Conservation (phyloP, 805 yeast genomes). For the Candida taoyuanica region DNA sequence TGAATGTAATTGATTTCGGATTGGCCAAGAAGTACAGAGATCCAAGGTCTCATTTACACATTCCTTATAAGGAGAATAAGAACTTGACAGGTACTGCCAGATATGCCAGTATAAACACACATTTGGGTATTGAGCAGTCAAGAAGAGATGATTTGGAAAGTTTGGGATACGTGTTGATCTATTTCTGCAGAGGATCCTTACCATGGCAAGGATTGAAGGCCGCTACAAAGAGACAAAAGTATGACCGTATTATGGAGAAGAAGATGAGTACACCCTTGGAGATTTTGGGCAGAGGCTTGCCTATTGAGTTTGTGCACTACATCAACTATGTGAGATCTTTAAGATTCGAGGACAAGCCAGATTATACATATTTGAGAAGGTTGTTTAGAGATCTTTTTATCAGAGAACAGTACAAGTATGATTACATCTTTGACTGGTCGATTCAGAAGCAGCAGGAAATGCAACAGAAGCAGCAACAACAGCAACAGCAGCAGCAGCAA, state of each 20-base stretch:
- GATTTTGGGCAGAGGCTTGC: conserved; percentile 84
- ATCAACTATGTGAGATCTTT: conserved; percentile 85
- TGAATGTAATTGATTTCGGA: conserved; percentile 95
- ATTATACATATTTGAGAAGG: conserved; percentile 82
- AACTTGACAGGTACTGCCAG: conserved; percentile 97
- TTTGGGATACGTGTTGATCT: conserved; percentile 88
- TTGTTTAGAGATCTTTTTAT: conserved; percentile 84
- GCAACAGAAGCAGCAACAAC: conserved; percentile 17
- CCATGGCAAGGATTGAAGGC: conserved; percentile 99
- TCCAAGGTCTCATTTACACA: conserved; percentile 89
- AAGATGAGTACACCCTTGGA: conserved; percentile 88
- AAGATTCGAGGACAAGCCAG: conserved; percentile 95
- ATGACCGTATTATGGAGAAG: conserved; percentile 93
- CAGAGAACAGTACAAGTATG: conserved; percentile 85
- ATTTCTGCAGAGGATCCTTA: conserved; percentile 90
- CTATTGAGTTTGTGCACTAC: conserved; percentile 81
- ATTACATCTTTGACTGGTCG: conserved; percentile 96
- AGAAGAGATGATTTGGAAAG: conserved; percentile 96
- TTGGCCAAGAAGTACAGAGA: conserved; percentile 92
- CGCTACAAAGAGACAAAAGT: conserved; percentile 93
- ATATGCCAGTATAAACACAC: conserved; percentile 93
- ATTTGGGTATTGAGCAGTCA: conserved; percentile 93
- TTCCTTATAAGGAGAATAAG: conserved; percentile 94
- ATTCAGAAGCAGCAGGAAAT: conserved; percentile 65
- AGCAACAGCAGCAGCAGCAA: conserved; percentile 12